These are phyloP conservation scores for Sporothrix brasiliensis DNA, from an alignment of 2,329 filamentous ascomycete species.

Conservation along the genomic window DNA sequence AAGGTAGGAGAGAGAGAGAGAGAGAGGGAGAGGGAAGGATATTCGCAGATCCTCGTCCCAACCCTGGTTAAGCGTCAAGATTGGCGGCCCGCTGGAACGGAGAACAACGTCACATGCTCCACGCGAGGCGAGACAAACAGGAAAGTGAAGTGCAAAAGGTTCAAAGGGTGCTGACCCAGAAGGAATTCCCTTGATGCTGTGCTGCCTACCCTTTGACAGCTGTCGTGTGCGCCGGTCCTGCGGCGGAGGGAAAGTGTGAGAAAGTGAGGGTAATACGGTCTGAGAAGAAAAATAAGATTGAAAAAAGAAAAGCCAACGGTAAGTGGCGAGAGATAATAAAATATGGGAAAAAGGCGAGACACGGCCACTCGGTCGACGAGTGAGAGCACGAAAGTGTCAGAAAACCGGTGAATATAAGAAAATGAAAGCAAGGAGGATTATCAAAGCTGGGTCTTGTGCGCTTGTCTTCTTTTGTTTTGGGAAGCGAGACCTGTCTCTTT, in stretches of 20 bases:
- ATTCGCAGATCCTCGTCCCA: not conserved
- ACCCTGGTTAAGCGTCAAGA: constrained; percentile 23
- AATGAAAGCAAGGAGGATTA: not conserved
- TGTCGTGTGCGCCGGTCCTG: constrained; percentile 20
- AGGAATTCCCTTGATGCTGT: constrained; percentile 13
- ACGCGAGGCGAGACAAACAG: constrained; percentile 26
- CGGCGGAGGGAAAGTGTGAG: not conserved
- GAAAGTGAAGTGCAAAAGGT: not conserved
- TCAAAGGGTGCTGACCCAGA: not conserved
- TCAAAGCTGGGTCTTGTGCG: constrained; percentile 7
- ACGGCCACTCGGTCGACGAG: not conserved
- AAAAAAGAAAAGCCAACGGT: not conserved
- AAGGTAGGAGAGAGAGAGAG: not conserved
- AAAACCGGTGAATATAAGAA: not conserved
- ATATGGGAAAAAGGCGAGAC: constrained; percentile 8
- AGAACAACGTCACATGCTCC: constrained; percentile 33
- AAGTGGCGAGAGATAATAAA: not conserved
- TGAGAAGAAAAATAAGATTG: not conserved
- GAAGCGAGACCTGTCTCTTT: constrained; percentile 23
- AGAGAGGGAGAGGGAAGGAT: constrained; percentile 8
- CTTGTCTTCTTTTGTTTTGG: not conserved
- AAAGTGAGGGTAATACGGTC: not conserved
- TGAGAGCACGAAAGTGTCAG: not conserved
- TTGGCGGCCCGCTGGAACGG: constrained; percentile 32
- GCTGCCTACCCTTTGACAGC: constrained; percentile 12